Conservation (phyloP, 345 rosid species). For the Cochlearia excelsa region DNA sequence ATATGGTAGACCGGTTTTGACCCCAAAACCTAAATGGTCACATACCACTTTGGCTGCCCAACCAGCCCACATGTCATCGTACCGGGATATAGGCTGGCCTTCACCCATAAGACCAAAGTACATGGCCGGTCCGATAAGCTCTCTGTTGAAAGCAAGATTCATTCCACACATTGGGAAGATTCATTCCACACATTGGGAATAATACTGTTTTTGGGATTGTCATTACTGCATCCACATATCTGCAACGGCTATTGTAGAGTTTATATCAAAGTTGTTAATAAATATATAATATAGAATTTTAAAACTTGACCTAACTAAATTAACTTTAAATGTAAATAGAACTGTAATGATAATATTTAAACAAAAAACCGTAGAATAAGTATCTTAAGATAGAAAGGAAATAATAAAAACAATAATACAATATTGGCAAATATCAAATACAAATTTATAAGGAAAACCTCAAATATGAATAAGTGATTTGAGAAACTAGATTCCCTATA, state of each 20-base stretch:
- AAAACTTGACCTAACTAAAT: background rate
- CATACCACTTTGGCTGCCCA: conserved; percentile 87
- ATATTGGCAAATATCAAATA: too few relatives aligned
- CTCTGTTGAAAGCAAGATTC: conserved; percentile 80
- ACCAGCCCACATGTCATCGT: conserved; percentile 96
- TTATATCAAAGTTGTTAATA: conserved; percentile 8
- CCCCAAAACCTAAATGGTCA: conserved; percentile 78
- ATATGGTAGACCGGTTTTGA: conserved; percentile 76
- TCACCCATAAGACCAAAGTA: conserved; percentile 45
- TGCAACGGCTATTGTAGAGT: conserved; percentile 30
- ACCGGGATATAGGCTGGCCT: conserved; percentile 65
- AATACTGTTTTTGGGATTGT: conserved; percentile 78
- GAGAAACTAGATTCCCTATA: too few relatives aligned
- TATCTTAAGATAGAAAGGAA: too few relatives aligned
- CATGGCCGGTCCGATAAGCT: conserved; percentile 82
- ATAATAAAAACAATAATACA: too few relatives aligned
- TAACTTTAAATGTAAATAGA: background rate
- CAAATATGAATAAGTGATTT: too few relatives aligned
- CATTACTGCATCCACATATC: conserved; percentile 82
- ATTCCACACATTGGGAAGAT: conserved; percentile 95
- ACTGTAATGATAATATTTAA: background rate
- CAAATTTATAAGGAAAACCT: too few relatives aligned
- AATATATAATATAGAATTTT: background rate
- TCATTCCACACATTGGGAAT: conserved; percentile 96
- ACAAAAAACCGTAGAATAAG: too few relatives aligned